Evolutionary conservation across 441 rosid genomes (phyloP), one percentile per base, ranked within the genome.

Genomic region (Brassica balearica): DNA sequence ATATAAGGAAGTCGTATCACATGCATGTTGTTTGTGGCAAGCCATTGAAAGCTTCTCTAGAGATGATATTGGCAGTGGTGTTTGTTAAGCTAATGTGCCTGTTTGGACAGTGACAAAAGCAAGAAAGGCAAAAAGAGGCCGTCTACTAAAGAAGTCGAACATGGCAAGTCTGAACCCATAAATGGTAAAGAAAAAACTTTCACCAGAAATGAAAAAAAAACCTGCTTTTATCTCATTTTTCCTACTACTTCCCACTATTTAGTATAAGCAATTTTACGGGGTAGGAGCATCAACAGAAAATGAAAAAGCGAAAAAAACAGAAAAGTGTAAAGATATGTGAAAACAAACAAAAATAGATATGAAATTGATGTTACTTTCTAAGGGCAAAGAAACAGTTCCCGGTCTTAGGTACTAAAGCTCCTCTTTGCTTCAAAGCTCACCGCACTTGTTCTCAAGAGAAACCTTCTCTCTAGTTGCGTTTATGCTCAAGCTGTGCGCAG

Each of bases 241-340:
- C 58, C 79, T 74, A 80, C 48, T 43, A 56, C 14, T 69, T 55
- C 78, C 82, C 72, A 74, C 78, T 23, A 62, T 55, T 73, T 17
- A 73, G 79, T 74, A 69, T 79, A 32, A 51, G 68, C 75, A 69
- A 69, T 55, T 74, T 69, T 79, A 80, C 79, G 69, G 82, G 79
- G 71, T 74, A 63, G 76, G 38, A 80, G 64, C 64, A 80, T 27
- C 75, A 74, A 69, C 82, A 5, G 11, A 41, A 22, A 64, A 68
- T 32, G 15, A 62, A 65, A 58, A 8, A 34, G 15, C 7, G 17
- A 17, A 36, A 34, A 34, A 34, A 17, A 41, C 55, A 43, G 62
- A 59, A 60, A 48, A 19, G 38, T 68, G 65, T 61, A 68, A 78
- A 64, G 64, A 72, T 15, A 48, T 8, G 74, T n/a, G 19, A 15